Base-by-base conservation (phyloP, 768 basidiomycete species). In the Strobilomyces confusus region DNA sequence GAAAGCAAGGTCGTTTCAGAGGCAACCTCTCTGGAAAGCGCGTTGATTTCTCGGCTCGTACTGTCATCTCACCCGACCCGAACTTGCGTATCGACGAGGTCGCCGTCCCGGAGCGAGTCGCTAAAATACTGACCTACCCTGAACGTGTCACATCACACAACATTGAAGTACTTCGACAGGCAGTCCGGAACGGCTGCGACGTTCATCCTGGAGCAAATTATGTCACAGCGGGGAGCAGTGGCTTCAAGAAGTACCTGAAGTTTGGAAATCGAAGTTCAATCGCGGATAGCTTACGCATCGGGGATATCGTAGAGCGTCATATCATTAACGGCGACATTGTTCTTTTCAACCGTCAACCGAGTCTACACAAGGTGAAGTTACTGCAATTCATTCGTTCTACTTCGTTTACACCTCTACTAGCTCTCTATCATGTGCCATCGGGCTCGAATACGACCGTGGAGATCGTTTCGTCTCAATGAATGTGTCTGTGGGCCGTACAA, bases 401-500 rank as follows among this genome's bases (percentile, higher is more conserved):
- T 43, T 19, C 4, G 41, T 47, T 54, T 41, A 57, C 55, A 30
- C 58, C 55, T 15, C 32, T n/a, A 2, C 33, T 50, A 92, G 88
- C 78, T 99, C 17, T 98, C 97, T 6, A 98, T 99, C 68, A 98
- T 99, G 93, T 97, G 94, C 67, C 97, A 99, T 73, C 79, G 94
- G 55, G 95, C 90, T 54, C 95, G 95, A 79, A 81, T 99, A 50
- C 80, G 97, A 29, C 97, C 97, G 22, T 99, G 97, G 97, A 77
- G 95, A 58, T 90, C 97, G 1, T 98, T 99, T 76, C 81, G 97
- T 30, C 73, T 99, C 51, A 99, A 99, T 65, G 97, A 99, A 69
- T 99, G 97, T 82, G 97, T 98, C 9, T 99, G 97, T 72, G 94
- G 92, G 44, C 97, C 97, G 9, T 98, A 98, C 73, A 98, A 98